Percentiles rank a stretch among this genome's conserved stretches.
phyloP scores from a whole-genome alignment of 2,329 filamentous ascomycete species.

The Pseudopyricularia cyperi region DNA sequence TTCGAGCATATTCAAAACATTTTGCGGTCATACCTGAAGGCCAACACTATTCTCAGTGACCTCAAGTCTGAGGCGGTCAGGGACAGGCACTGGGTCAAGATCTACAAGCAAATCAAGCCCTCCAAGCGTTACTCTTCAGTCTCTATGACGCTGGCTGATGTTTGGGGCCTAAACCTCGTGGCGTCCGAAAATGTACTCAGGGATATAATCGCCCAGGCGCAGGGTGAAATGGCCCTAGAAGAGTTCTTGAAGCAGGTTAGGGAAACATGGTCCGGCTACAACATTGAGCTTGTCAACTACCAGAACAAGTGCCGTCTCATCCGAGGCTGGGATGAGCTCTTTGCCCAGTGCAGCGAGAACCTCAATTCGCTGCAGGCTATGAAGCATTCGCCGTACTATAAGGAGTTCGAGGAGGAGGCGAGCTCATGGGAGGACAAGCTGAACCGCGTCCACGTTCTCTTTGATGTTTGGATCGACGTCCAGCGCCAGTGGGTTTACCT shows the following conservation, averaged over 20 bases:
- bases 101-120: constrained; percentile 90
- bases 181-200: constrained; percentile 79
- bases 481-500: constrained; percentile 99
- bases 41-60: constrained; percentile 76
- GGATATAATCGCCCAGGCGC: constrained; percentile 88
- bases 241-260: constrained; percentile 95
- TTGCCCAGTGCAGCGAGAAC: constrained; percentile 97
- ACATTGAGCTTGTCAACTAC: constrained; percentile 88
- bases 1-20: constrained; percentile 96
- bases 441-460: constrained; percentile 91
- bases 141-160: constrained; percentile 92
- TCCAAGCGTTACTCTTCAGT: constrained; percentile 88
- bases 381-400: constrained; percentile 98
- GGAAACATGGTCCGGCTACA: constrained; percentile 93
- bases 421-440: constrained; percentile 96
- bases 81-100: constrained; percentile 94
- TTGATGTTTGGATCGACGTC: constrained; percentile 99
- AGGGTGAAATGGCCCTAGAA: constrained; percentile 96
- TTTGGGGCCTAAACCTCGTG: constrained; percentile 91
- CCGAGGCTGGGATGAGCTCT: constrained; percentile 94
- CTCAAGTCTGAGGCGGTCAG: constrained; percentile 94
- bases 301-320: constrained; percentile 97
- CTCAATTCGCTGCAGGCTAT: constrained; percentile 96
- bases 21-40: constrained; percentile 76
- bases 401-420: constrained; percentile 97